These are phyloP conservation scores for Yamadazyma ubonensis DNA, from an alignment of 805 yeast species.

Conservation along the genomic window DNA sequence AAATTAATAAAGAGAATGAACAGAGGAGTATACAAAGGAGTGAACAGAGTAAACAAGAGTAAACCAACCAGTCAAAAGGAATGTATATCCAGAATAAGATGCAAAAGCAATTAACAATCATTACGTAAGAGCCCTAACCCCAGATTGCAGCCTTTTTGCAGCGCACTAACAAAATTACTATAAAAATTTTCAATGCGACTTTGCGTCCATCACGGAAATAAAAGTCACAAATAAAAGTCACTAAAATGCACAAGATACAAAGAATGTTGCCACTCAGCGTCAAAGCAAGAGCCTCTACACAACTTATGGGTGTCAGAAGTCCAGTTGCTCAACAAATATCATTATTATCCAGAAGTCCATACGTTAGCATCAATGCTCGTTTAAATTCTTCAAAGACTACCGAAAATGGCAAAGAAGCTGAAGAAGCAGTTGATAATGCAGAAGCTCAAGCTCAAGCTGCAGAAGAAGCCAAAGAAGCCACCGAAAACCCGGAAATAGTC, in stretches of 20 bases:
- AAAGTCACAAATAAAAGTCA: too few species aligned
- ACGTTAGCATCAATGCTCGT: slow-evolving; percentile 10
- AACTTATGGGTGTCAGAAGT: not conserved
- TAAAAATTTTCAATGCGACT: slow-evolving; percentile 8
- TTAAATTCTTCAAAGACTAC: slow-evolving; percentile 20
- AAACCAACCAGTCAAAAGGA: too few species aligned
- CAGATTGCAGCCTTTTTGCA: slow-evolving; percentile 11
- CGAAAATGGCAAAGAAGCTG: slow-evolving; percentile 16
- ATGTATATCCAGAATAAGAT: too few species aligned
- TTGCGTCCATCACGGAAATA: not conserved
- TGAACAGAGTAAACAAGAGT: too few species aligned
- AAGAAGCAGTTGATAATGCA: slow-evolving; percentile 14
- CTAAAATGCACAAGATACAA: slow-evolving; percentile 6
- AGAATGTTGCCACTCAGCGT: slow-evolving; percentile 4
- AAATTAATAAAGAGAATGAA: too few species aligned
- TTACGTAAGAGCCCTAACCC: too few species aligned
- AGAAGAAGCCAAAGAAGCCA: slow-evolving; percentile 5
- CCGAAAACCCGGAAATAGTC: slow-evolving; percentile 21
- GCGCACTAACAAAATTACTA: too few species aligned
- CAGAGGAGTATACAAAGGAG: too few species aligned
- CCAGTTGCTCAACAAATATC: not conserved
- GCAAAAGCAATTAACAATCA: too few species aligned
- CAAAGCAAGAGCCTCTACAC: slow-evolving; percentile 2
- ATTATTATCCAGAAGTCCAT: not conserved
- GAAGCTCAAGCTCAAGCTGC: slow-evolving; percentile 8